phyloP scores from a whole-genome alignment of 2,329 filamentous ascomycete species.

The Aspergillus aculeatus region DNA sequence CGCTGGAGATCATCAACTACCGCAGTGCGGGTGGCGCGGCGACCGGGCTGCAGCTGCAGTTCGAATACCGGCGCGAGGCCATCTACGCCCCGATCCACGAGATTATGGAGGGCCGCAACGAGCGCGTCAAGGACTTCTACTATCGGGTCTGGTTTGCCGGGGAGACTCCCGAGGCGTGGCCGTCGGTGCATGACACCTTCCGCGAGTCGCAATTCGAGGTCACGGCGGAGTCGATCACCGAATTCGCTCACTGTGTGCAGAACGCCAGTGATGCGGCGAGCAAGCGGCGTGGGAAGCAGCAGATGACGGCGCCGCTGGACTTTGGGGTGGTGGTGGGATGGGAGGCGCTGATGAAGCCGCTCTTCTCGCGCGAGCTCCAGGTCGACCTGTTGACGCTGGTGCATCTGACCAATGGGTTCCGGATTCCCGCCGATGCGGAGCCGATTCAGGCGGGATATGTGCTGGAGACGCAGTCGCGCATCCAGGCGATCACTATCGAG shows the following conservation, averaged over 20 bases:
- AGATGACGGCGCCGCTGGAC: neutral
- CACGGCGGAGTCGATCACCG: neutral
- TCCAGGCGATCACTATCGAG: neutral
- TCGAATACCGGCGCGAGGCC: neutral
- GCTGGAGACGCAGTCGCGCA: neutral
- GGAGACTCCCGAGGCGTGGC: neutral
- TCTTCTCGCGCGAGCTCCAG: neutral
- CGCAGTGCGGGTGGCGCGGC: neutral
- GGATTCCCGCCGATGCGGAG: neutral
- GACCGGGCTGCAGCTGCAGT: neutral
- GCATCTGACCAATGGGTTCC: neutral
- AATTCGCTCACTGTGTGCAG: neutral
- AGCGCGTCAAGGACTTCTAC: slow-evolving; percentile 1
- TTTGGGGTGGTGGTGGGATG: neutral
- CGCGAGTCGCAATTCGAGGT: neutral
- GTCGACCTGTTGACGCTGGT: neutral
- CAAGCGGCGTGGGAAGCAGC: neutral
- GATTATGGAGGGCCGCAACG: neutral
- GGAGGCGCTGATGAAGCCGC: neutral
- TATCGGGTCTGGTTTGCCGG: neutral
- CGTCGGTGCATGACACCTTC: no score
- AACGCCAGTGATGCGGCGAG: neutral
- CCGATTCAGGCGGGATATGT: neutral
- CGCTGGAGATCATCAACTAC: neutral
- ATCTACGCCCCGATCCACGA: neutral